Percentiles rank a stretch among this genome's conserved stretches.
Conservation (phyloP, 2,329 filamentous ascomycete species). For the Botrytis deweyae region DNA sequence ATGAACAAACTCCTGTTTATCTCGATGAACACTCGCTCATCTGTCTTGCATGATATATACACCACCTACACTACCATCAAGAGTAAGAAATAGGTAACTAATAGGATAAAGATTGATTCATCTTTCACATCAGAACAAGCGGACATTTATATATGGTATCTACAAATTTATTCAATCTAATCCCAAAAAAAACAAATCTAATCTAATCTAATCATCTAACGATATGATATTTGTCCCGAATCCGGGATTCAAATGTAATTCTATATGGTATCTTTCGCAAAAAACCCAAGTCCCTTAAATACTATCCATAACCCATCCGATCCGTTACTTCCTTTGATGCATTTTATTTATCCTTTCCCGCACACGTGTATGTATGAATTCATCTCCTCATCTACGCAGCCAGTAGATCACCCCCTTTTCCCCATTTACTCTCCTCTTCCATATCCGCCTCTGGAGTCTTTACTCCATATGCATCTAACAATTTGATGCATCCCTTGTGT, state of each 20-base stretch:
- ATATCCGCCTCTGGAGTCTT: background rate
- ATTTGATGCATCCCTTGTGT: background rate
- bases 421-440: constrained; percentile 10
- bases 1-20: background rate
- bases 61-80: background rate
- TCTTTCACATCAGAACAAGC: background rate
- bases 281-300: background rate
- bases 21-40: background rate
- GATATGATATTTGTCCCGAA: background rate
- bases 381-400: background rate
- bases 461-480: constrained; percentile 11
- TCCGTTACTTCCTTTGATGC: background rate
- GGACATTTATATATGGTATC: background rate
- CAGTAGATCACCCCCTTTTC: background rate
- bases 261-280: constrained; percentile 19
- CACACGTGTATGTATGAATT: background rate
- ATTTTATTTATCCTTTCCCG: background rate
- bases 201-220: background rate
- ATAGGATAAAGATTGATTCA: background rate
- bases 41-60: background rate
- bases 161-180: background rate
- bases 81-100: background rate
- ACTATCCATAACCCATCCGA: background rate
- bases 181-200: background rate
- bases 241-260: background rate